Conservation (phyloP, 2,329 filamentous ascomycete species). For the Colletotrichum caudatum region DNA sequence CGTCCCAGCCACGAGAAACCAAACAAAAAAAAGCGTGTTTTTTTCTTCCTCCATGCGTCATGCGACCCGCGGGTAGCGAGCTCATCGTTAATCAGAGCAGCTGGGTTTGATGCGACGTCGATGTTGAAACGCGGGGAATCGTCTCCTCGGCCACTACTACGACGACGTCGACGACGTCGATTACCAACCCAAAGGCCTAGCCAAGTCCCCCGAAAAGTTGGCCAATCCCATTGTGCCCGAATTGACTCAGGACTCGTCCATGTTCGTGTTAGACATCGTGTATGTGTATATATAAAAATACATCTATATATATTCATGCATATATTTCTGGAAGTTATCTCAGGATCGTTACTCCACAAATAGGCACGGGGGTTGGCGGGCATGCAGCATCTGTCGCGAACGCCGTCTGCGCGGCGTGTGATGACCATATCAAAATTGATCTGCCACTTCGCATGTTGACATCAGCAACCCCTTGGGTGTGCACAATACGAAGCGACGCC, state of each 20-base stretch:
- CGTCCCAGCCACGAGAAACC: slow-evolving; percentile 18
- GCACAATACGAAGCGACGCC: neutral
- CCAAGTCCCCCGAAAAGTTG: slow-evolving; percentile 2
- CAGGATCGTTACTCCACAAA: slow-evolving; percentile 6
- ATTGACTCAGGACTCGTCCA: neutral
- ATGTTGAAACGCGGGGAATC: slow-evolving; percentile 12
- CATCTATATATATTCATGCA: neutral
- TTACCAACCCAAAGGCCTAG: neutral
- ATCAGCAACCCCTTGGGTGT: neutral
- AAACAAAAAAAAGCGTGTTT: neutral
- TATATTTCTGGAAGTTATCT: neutral
- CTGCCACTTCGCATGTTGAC: neutral
- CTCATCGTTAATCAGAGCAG: slow-evolving; percentile 13
- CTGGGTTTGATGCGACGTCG: neutral
- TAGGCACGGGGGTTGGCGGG: neutral
- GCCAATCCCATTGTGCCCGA: neutral
- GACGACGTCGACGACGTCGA: neutral
- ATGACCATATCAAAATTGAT: neutral
- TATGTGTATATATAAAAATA: neutral
- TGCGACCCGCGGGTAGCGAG: neutral
- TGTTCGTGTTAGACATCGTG: neutral
- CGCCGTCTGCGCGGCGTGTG: neutral
- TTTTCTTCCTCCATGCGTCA: neutral
- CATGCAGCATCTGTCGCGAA: neutral
- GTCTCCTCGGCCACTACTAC: neutral